Base-by-base conservation (phyloP, 78 protist species). In the Planoprotostelium fungivorum region DNA sequence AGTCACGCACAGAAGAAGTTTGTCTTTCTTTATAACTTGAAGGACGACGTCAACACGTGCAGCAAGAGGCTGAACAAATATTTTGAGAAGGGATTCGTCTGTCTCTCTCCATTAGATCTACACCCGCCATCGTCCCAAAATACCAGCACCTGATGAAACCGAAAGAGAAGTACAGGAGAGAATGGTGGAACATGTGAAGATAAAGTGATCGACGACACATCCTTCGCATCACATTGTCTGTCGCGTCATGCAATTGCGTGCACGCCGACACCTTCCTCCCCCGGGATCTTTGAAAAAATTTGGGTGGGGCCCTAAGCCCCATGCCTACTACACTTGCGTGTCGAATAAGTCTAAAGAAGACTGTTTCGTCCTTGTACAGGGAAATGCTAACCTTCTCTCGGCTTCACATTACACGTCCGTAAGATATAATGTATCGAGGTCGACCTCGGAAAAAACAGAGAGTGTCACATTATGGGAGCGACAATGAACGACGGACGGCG, bases 321-420 rank as follows among this genome's bases (percentile, higher is more conserved):
- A 51, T 51, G 73, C 73, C 73, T 51, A n/a, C 16, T 51, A 51
- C 73, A 51, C 73, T 51, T 51, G 73, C 73, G 73, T 51, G 73
- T 51, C 73, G 73, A n/a, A 51, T 51, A 51, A 51, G 73, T 51
- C 73, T 51, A 51, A 51, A 51, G 73, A 51, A 51, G 73, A 51
- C 73, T 51, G 73, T 51, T 51, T 51, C 73, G 73, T 51, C 73
- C 73, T 51, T 51, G 73, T 51, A 51, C 73, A 51, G 73, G 73
- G 73, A 51, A 51, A 51, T 51, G 73, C 73, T 51, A 51, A 51
- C 73, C 73, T 51, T 51, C 73, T 51, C 73, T 51, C 73, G 73
- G 73, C 73, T 51, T 51, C 73, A 51, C 73, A 51, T 51, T 51
- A 51, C 73, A 51, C 73, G n/a, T n/a, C n/a, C n/a, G n/a, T n/a